These are phyloP conservation scores for Tympanopsis confertula DNA, from an alignment of 2,329 filamentous ascomycete species.

Conservation along the genomic window DNA sequence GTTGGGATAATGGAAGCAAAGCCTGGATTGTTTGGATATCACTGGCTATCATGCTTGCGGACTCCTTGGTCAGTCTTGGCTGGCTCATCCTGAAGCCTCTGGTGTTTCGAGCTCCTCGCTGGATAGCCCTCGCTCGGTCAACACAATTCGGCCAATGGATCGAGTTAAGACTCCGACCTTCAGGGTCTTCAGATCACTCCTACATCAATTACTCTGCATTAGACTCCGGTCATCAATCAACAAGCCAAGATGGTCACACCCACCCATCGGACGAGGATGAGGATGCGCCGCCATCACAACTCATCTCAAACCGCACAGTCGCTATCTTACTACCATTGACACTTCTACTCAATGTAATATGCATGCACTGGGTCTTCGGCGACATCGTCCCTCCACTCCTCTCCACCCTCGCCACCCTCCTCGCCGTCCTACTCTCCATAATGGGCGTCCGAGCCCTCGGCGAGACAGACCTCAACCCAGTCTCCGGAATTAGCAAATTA, in stretches of 20 bases:
- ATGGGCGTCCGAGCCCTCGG: constrained; percentile 60
- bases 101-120: constrained; percentile 25
- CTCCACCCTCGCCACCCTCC: constrained; percentile 67
- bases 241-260: constrained; percentile 10
- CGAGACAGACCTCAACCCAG: constrained; percentile 89
- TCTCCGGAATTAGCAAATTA: constrained; percentile 91
- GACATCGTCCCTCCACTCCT: constrained; percentile 64
- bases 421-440: constrained; percentile 69
- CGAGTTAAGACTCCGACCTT: too few relatives aligned
- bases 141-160: neutral
- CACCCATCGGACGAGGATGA: constrained; percentile 30
- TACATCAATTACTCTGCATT: neutral
- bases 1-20: constrained; percentile 89
- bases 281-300: constrained; percentile 75
- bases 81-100: constrained; percentile 23
- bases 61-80: constrained; percentile 77
- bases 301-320: constrained; percentile 63
- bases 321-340: constrained; percentile 66
- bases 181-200: neutral
- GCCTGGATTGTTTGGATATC: constrained; percentile 98
- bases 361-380: constrained; percentile 76
- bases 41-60: constrained; percentile 89
- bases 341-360: constrained; percentile 66
- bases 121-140: neutral
- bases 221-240: constrained; percentile 3